A percentile compares a stretch with the other conserved stretches of the same genome.
Evolutionary conservation across 2,329 filamentous ascomycete genomes (phyloP).

Genomic region (Xylaria arbuscula): DNA sequence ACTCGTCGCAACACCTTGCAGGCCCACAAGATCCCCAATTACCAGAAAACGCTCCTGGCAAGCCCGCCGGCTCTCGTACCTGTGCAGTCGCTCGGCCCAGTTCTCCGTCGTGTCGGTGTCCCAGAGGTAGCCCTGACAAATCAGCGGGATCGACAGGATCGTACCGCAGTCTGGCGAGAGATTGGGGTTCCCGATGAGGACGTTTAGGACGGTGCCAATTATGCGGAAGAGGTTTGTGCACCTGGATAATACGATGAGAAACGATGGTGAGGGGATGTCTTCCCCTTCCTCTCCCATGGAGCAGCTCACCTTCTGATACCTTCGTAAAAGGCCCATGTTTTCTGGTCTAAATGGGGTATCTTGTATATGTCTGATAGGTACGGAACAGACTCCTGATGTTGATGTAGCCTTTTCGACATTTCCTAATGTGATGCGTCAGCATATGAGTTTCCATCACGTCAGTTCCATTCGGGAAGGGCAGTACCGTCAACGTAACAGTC

Average conservation of each 20-base stretch:
- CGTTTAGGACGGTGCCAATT: conserved; percentile 35
- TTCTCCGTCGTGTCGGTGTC: conserved; percentile 39
- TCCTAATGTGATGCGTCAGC: conserved; percentile 13
- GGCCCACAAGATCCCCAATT: conserved; percentile 28
- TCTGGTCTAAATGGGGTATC: conserved; percentile 12
- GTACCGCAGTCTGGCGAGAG: conserved; percentile 16
- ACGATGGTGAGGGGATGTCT: neutral
- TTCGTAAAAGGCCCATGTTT: conserved; percentile 26
- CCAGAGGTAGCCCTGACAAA: conserved; percentile 40
- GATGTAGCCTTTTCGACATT: conserved; percentile 12
- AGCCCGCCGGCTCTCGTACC: conserved; percentile 22
- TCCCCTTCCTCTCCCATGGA: no score
- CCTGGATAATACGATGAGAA: conserved; percentile 17
- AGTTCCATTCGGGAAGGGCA: no score
- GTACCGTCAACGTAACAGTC: no score
- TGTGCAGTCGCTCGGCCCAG: conserved; percentile 38
- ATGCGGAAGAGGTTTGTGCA: conserved; percentile 36
- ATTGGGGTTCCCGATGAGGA: conserved; percentile 31
- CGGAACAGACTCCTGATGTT: neutral
- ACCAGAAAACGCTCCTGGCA: conserved; percentile 17
- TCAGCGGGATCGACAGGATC: conserved; percentile 34
- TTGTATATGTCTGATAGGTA: conserved; percentile 9
- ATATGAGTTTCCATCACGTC: no score
- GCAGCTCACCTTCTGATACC: conserved; percentile 28
- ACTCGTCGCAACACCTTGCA: neutral